Base-by-base conservation (phyloP, 192 early-diverging fungal genomes). In the Coemansia asiatica region DNA sequence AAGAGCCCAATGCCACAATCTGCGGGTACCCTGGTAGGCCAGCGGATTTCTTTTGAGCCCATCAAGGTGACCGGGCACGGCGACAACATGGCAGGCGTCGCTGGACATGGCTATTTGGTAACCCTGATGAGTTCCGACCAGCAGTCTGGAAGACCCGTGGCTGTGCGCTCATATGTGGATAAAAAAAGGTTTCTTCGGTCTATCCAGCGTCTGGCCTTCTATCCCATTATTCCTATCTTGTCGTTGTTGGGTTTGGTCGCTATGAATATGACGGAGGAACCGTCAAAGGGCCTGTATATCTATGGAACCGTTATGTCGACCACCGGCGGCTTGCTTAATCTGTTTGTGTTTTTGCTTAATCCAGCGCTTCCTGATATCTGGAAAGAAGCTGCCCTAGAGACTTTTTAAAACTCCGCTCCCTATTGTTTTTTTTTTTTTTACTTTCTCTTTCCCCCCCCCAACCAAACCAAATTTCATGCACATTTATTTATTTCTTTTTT, bases 351-450 rank as follows among this genome's bases (percentile, higher is more conserved):
- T 54, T 22, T 71, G 59, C 80, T 82, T 28, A 82, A 82, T 28
- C 80, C 80, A 2, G 71, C 80, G 2, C 66, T 82, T 23, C 72
- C 77, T 6, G 77, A 80, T 46, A 80, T 80, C 33, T 66, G 67
- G 73, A 33, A 56, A 10, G 72, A 75, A 46, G 49, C 62, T 23
- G 66, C 59, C n/a, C 27, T 61, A 1, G 47, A 56, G 19, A 23
- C 61, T 9, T 48, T 71, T 60, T 71, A 35, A 66, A 66, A 66
- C 58, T 56, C 60, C 60, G 59, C 51, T 22, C 6, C 13, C 13
- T 53, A 18, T 50, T 18, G 1, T 33, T 29, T 51, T 50, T 61
- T 48, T 48, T 4, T 40, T 35, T 36, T 10, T 36, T 36, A 7
- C 40, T 16, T 13, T 13, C 40, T 15, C 8, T 13, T 2, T 9